These are phyloP conservation scores for Penicillium paxilli DNA, from an alignment of 495 filamentous ascomycete genomes.

Conservation along the genomic window DNA sequence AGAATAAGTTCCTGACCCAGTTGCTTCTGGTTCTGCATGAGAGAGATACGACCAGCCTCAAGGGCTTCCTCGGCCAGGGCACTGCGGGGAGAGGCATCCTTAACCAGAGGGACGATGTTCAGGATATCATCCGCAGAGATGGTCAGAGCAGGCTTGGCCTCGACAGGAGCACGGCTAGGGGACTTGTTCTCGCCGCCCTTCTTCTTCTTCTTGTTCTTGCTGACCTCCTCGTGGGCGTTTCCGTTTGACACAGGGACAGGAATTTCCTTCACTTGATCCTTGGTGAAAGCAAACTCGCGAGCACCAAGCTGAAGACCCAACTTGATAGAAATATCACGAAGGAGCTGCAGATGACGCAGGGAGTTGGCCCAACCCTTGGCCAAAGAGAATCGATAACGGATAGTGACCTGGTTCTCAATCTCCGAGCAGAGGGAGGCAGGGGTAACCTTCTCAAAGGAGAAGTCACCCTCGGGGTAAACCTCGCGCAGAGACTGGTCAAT, in stretches of 20 bases:
- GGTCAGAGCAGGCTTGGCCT: slow-evolving; percentile 44
- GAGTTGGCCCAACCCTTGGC: slow-evolving; percentile 62
- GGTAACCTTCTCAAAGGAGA: slow-evolving; percentile 74
- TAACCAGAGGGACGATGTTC: slow-evolving; percentile 89
- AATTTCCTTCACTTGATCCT: slow-evolving; percentile 38
- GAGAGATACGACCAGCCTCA: slow-evolving; percentile 91
- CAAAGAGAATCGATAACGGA: slow-evolving; percentile 76
- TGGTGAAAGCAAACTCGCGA: slow-evolving; percentile 76
- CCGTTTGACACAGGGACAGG: slow-evolving; percentile 45
- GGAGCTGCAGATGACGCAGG: slow-evolving; percentile 74
- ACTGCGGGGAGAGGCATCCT: slow-evolving; percentile 87
- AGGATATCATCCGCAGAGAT: slow-evolving; percentile 84
- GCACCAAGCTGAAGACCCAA: slow-evolving; percentile 85
- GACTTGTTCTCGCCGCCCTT: slow-evolving; percentile 55
- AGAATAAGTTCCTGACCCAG: slow-evolving; percentile 93
- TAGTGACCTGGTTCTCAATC: slow-evolving; percentile 67
- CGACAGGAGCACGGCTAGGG: slow-evolving; percentile 43
- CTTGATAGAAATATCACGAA: slow-evolving; percentile 88
- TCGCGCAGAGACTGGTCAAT: slow-evolving; percentile 71
- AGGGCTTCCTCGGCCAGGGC: slow-evolving; percentile 91
- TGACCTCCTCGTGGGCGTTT: slow-evolving; percentile 44
- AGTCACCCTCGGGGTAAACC: slow-evolving; percentile 81
- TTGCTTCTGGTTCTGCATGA: slow-evolving; percentile 92
- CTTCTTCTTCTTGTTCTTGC: slow-evolving; percentile 84
- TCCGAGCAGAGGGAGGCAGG: slow-evolving; percentile 68